Conservation (phyloP, 139 green algal genomes). For the Tetradesmus obliquus region DNA sequence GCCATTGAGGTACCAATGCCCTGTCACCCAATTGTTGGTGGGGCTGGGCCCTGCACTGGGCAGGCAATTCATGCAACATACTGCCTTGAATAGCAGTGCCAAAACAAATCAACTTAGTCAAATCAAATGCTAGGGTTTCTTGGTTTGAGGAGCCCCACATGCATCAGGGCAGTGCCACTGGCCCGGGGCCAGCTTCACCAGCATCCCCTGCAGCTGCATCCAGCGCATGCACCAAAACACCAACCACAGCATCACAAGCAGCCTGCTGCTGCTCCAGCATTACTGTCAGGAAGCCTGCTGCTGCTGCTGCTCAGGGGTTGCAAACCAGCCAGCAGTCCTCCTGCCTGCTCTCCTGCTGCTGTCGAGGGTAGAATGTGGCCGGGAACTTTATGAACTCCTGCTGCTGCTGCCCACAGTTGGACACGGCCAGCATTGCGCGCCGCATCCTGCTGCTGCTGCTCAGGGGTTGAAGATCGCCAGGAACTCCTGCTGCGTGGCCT, state of each 20-base stretch:
- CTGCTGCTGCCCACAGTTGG: not conserved
- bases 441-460: not conserved
- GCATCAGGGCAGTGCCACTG: too few relatives aligned
- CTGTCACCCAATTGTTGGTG: too few relatives aligned
- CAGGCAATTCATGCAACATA: too few relatives aligned
- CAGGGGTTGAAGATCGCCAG: not conserved
- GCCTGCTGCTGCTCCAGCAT: too few relatives aligned
- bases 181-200: not conserved
- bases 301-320: not conserved
- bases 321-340: not conserved
- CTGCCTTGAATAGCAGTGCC: too few relatives aligned
- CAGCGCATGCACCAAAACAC: not conserved
- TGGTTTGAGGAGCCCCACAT: too few relatives aligned
- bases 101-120: too few relatives aligned
- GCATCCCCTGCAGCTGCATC: not conserved
- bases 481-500: not conserved
- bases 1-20: too few relatives aligned
- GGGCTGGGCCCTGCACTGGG: too few relatives aligned
- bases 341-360: not conserved
- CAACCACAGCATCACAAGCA: too few relatives aligned
- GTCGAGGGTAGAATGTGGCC: not conserved
- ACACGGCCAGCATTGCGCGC: too few relatives aligned
- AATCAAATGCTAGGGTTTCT: too few relatives aligned
- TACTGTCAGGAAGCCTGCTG: not conserved
- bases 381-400: not conserved